A percentile compares a stretch with the other conserved stretches of the same genome.
Evolutionary conservation across 768 basidiomycete species (phyloP).

Genomic region (Tylopilus intermedius): DNA sequence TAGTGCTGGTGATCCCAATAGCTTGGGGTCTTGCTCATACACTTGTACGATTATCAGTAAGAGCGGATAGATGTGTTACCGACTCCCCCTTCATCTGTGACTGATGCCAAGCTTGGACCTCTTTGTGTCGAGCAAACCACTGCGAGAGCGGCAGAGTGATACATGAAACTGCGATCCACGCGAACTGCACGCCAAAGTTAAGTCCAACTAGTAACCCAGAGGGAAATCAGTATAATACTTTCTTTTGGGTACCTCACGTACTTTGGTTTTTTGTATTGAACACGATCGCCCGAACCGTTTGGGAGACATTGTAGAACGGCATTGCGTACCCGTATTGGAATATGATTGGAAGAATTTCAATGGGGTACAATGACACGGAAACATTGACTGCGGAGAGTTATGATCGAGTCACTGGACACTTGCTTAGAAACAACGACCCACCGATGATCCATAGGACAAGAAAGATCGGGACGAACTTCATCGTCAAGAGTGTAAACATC

Average conservation of each 20-base stretch:
- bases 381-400: conserved; percentile 43
- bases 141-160: conserved; percentile 50
- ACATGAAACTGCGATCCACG: conserved; percentile 53
- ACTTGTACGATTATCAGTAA: no score
- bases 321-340: conserved; percentile 65
- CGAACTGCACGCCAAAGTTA: conserved; percentile 57
- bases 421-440: conserved; percentile 14
- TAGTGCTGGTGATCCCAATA: no score
- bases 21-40: no score
- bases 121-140: conserved; percentile 32
- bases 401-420: not conserved
- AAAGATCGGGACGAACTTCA: conserved; percentile 53
- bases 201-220: conserved; percentile 43
- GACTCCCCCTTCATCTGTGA: conserved; percentile 10
- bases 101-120: conserved; percentile 21
- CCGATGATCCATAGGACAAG: conserved; percentile 62
- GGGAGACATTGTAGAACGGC: conserved; percentile 70
- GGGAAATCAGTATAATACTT: not conserved
- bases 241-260: conserved; percentile 27
- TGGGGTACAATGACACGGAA: conserved; percentile 52
- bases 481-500: conserved; percentile 51
- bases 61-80: no score
- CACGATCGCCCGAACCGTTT: conserved; percentile 55
- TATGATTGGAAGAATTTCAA: conserved; percentile 51
- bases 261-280: conserved; percentile 61